Percentiles rank a stretch among this genome's conserved stretches.
Evolutionary conservation across 257 asterid species (phyloP).

Genomic region (Henckelia pumila): DNA sequence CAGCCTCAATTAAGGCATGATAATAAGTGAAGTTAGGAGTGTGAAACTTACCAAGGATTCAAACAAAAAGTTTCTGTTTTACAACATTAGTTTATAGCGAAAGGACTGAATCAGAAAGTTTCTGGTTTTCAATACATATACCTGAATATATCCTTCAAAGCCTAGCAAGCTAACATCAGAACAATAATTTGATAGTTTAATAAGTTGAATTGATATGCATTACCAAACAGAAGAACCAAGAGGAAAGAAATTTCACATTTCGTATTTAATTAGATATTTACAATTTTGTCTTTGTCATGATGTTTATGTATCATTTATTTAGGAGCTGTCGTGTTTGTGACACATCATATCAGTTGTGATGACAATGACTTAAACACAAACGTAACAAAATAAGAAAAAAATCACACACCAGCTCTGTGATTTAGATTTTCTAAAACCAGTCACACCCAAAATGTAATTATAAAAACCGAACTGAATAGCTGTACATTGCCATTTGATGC

Average conservation of each 20-base stretch:
- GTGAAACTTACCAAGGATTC: too few relatives aligned
- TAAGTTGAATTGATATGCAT: neutral
- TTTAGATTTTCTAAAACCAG: slow-evolving; percentile 12
- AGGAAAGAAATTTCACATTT: too few relatives aligned
- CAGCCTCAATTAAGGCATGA: too few relatives aligned
- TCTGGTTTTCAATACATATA: neutral
- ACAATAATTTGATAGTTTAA: neutral
- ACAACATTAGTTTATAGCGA: neutral
- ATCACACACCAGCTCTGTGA: too few relatives aligned
- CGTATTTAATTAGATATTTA: too few relatives aligned
- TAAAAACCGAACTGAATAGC: neutral
- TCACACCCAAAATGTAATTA: slow-evolving; percentile 6
- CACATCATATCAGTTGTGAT: too few relatives aligned
- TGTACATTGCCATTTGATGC: neutral
- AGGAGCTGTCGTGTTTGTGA: neutral
- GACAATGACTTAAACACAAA: neutral
- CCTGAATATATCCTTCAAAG: neutral
- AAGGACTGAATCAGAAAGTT: neutral
- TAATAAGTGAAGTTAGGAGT: too few relatives aligned
- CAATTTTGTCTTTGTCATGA: too few relatives aligned
- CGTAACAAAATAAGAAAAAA: neutral
- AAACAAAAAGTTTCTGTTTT: too few relatives aligned
- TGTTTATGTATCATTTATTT: too few relatives aligned
- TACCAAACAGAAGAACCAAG: neutral
- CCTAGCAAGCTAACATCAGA: neutral